Conservation (phyloP, 495 filamentous ascomycete genomes). For the Articulospora tetracladia region DNA sequence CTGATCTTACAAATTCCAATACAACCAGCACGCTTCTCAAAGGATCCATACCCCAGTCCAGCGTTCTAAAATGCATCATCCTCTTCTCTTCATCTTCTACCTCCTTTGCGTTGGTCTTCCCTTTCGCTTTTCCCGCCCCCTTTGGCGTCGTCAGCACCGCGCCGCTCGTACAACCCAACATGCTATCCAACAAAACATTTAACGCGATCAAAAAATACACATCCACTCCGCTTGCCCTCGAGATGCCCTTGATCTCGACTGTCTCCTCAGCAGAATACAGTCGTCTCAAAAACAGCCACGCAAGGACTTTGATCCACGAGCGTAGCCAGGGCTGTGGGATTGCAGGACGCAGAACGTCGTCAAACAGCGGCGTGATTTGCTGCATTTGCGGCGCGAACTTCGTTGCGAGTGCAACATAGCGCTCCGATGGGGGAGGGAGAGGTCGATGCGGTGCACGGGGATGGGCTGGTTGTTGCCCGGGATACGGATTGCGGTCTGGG, state of each 20-base stretch:
- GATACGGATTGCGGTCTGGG: neutral
- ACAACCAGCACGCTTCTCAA: conserved; percentile 53
- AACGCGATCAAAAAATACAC: conserved; percentile 58
- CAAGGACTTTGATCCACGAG: conserved; percentile 30
- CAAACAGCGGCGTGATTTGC: conserved; percentile 43
- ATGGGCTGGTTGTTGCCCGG: conserved; percentile 8
- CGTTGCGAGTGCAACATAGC: conserved; percentile 47
- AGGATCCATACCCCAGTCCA: conserved; percentile 66
- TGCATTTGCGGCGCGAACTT: conserved; percentile 39
- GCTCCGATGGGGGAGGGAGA: conserved; percentile 52
- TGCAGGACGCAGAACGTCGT: conserved; percentile 29
- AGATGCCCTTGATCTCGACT: conserved; percentile 57
- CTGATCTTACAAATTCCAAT: conserved; percentile 48
- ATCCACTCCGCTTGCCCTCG: conserved; percentile 43
- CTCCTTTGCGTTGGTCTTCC: conserved; percentile 17
- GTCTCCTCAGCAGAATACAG: conserved; percentile 56
- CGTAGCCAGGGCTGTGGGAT: conserved; percentile 17
- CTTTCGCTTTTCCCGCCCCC: conserved; percentile 2
- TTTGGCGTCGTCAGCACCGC: conserved; percentile 29
- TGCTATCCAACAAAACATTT: conserved; percentile 58
- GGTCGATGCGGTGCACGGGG: conserved; percentile 51
- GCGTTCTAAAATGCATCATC: conserved; percentile 61
- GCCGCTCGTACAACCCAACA: conserved; percentile 66
- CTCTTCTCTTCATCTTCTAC: conserved; percentile 16
- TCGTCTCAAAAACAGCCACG: conserved; percentile 40